Percentiles rank a stretch among this genome's conserved stretches.
Evolutionary conservation across 768 basidiomycete genomes (phyloP).

Genomic region (Pulveroboletus sp.): DNA sequence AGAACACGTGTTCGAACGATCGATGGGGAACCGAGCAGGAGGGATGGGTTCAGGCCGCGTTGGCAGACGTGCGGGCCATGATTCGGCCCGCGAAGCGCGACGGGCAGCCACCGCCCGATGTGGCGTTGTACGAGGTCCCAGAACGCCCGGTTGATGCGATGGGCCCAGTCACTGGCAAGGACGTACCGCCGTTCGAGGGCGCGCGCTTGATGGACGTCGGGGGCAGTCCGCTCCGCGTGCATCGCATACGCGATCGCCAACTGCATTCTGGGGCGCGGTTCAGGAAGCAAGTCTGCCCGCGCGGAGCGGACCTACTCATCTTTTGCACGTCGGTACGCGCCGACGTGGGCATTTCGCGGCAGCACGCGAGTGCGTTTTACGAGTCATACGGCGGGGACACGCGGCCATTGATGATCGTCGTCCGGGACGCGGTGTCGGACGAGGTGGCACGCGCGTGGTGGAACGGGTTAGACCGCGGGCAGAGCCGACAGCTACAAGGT

Average conservation of each 20-base stretch:
- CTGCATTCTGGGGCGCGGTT: constrained; percentile 20
- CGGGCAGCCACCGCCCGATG: constrained; percentile 12
- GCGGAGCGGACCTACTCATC: constrained; percentile 26
- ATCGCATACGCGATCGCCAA: constrained; percentile 21
- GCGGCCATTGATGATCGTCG: constrained; percentile 25
- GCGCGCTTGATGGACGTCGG: constrained; percentile 19
- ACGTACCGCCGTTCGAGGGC: constrained; percentile 17
- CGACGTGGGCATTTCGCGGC: constrained; percentile 6
- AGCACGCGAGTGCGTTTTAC: constrained; percentile 15
- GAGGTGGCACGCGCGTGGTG: constrained; percentile 22
- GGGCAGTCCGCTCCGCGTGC: constrained; percentile 15
- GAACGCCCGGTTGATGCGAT: constrained; percentile 1
- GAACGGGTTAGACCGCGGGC: constrained; percentile 6
- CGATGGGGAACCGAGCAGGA: constrained; percentile 24
- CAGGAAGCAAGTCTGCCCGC: constrained; percentile 21
- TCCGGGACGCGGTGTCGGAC: constrained; percentile 19
- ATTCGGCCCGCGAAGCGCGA: constrained; percentile 9
- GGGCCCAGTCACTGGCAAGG: constrained; percentile 9
- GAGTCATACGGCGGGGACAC: constrained; percentile 24
- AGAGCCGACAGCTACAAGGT: constrained; percentile 14
- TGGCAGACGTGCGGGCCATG: constrained; percentile 25
- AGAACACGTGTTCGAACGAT: constrained; percentile 16
- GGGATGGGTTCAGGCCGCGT: constrained; percentile 17
- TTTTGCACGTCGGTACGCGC: constrained; percentile 15
- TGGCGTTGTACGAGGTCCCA: constrained; percentile 23